Base-by-base conservation (phyloP, 805 yeast species). In the Metschnikowia baotianmanensis region DNA sequence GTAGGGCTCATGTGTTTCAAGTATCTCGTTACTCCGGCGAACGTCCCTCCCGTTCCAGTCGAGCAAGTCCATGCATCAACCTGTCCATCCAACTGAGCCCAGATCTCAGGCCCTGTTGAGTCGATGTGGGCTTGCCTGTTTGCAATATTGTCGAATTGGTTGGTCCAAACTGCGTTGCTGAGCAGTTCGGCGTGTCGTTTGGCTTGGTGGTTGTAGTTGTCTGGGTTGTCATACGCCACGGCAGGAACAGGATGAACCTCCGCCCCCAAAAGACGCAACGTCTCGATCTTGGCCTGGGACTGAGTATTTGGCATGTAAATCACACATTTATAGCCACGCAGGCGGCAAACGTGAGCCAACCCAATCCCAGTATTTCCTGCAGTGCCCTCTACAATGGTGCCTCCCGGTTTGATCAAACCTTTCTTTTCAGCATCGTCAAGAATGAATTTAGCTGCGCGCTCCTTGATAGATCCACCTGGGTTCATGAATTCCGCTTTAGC, bases 331-430 rank as follows among this genome's bases (percentile, higher is more conserved):
- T 88, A 88, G 22, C 96, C 96, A 52, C 82, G 78, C 34, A 90
- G 76, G 25, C 95, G 71, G 58, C 95, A 86, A 32, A 82, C 78
- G 54, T 76, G 80, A 6, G 96, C 96, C 41, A 88, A 67, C 1
- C 96, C 96, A 51, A 88, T 88, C 13, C 96, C 96, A n/a, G 96
- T 88, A 65, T 88, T 88, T 23, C 96, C 96, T 3, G 96, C 96
- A 10, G 96, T 87, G 6, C 96, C 96, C 63, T 88, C 96, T 13
- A 88, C 90, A 22, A 88, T 78, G 2, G 96, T 88, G 24, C 93
- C 96, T 7, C 95, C 93, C 4, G 88, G 78, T 43, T 66, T 59
- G 42, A 88, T 69, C 40, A 74, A 63, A 2, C 88, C 88, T 45
- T 69, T 70, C 25, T 61, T 58, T 58, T 88, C 96, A 20, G 96